These are phyloP conservation scores for Domatiomyces globalis DNA, from an alignment of 2,329 filamentous ascomycete genomes.

Conservation along the genomic window DNA sequence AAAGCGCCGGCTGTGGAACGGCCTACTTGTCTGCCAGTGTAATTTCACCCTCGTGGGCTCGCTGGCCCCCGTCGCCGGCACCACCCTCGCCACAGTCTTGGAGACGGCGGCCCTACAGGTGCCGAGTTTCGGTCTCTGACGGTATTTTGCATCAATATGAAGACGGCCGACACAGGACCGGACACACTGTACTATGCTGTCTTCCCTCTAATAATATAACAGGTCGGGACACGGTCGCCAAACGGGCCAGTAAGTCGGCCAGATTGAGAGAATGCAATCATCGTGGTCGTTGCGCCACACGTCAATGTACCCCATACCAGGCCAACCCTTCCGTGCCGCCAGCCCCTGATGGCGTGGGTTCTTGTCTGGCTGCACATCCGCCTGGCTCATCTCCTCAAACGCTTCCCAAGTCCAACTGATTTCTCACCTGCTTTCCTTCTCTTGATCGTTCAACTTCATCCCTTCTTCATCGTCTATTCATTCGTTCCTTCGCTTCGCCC, in stretches of 20 bases:
- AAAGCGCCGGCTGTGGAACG: background rate
- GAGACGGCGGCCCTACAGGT: background rate
- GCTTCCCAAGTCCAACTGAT: background rate
- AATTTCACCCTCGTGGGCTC: background rate
- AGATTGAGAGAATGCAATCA: background rate
- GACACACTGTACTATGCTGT: background rate
- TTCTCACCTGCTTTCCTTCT: constrained; percentile 5
- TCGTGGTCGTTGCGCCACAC: background rate
- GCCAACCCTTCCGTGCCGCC: background rate
- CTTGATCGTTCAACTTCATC: background rate
- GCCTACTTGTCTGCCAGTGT: background rate
- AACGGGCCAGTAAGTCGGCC: background rate
- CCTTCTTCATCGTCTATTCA: constrained; percentile 1
- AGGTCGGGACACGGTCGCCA: background rate
- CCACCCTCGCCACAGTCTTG: background rate
- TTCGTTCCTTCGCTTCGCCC: constrained; percentile 25
- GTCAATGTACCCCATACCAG: background rate
- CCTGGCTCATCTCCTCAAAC: background rate
- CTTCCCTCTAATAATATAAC: background rate
- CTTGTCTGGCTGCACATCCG: background rate
- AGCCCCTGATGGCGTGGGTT: background rate
- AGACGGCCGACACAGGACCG: background rate
- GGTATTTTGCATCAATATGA: background rate
- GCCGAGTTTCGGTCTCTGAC: no score
- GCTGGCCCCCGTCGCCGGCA: background rate